Percentiles rank a stretch among this genome's conserved stretches.
Conservation (phyloP, 352 stramenopile genomes). For the Lagenidium giganteum region DNA sequence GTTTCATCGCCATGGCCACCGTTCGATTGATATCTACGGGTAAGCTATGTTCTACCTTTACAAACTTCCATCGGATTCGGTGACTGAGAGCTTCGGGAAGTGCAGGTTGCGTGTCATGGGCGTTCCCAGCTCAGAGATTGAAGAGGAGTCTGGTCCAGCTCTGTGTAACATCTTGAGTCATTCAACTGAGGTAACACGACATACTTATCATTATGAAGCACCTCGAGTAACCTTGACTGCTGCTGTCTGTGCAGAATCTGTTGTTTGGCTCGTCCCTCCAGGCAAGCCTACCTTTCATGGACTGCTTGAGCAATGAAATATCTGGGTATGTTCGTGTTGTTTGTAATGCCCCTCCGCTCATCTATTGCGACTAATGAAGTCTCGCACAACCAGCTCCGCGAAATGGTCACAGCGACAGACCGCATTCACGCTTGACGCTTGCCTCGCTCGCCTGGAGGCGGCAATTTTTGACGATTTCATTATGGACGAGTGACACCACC, state of each 20-base stretch:
- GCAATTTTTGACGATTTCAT: conserved; percentile 5
- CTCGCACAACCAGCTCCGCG: conserved; percentile 8
- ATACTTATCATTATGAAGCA: background rate
- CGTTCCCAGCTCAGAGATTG: conserved; percentile 45
- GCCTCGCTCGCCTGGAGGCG: conserved; percentile 16
- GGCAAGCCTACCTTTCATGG: conserved; percentile 19
- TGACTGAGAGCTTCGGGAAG: no score
- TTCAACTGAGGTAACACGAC: conserved; percentile 48
- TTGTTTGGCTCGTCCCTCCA: conserved; percentile 22
- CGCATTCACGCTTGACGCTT: conserved; percentile 13
- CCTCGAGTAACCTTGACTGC: background rate
- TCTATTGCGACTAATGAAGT: background rate
- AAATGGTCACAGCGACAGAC: conserved; percentile 25
- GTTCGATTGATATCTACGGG: conserved; percentile 63
- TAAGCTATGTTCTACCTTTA: conserved; percentile 45
- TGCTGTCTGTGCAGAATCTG: conserved; percentile 8
- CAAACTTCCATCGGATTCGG: no score
- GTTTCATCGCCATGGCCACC: conserved; percentile 44
- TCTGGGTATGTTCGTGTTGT: conserved; percentile 11
- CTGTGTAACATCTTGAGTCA: conserved; percentile 59
- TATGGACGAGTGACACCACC: background rate
- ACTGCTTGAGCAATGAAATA: conserved; percentile 22
- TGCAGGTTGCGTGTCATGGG: no score
- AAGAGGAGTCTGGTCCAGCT: conserved; percentile 43
- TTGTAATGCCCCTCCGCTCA: background rate